Base-by-base conservation (phyloP, 2,329 filamentous ascomycete genomes). In the Furcasterigmium furcatum region DNA sequence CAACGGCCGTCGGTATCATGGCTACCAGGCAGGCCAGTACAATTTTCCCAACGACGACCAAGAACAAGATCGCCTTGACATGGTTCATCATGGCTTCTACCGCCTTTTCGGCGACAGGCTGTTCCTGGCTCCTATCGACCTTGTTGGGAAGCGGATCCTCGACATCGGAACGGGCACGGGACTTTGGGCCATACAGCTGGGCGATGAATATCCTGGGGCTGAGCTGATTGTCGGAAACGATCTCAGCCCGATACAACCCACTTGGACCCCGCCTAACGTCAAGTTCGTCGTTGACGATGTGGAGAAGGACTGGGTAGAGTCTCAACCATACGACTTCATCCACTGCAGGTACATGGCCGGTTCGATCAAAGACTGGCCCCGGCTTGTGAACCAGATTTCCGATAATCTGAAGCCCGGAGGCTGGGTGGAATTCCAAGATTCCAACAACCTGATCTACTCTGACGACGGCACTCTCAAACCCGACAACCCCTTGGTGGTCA, bases 221-320 rank as follows among this genome's bases (percentile, higher is more conserved):
- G 43, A 55, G 22, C 43, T 60, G 1, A 55, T 54, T 6, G 55
- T 77, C 6, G 78, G 56, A 1, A 56, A 51, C n/a, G 58, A 60
- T 9, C 45, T 60, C 8, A 58, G 54, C 16, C 55, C 55, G 9
- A 59, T 58, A 9, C 54, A 58, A 38, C 43, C 54, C 1, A 32
- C 49, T 22, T 59, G 55, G 51, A 82, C 88, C 1, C 86, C 87
- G 1, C 76, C 78, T n/a, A 91, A 91, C 50, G 84, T 90, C 12
- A 78, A 81, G 48, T 91, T 91, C 53, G 80, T 82, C 48, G 77
- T 91, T 35, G 85, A 89, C 56, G 85, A 90, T 55, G 73, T 74
- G 61, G 67, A 56, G 19, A 57, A 59, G 44, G 50, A 27, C 8
- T 44, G 30, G 35, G 19, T 47, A 7, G 40, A 47, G 18, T 14